Percentiles rank a stretch among this genome's conserved stretches.
phyloP scores from a whole-genome alignment of 2,329 filamentous ascomycete genomes.

The Scleromitrula shiraiana region DNA sequence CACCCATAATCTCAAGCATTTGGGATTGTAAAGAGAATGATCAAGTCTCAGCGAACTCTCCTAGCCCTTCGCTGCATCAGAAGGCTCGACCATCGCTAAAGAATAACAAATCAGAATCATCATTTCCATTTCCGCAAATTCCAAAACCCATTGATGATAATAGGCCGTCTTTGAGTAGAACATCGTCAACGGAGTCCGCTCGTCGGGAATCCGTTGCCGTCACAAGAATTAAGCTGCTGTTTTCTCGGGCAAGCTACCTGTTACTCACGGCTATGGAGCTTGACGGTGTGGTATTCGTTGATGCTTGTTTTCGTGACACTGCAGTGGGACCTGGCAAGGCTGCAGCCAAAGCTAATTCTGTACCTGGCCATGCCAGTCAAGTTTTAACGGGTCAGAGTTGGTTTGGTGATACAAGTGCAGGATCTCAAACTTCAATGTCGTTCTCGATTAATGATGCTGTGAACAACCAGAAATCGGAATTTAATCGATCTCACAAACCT shows the following conservation, averaged over 20 bases:
- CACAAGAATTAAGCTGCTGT: conserved; percentile 9
- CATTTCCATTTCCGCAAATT: background rate
- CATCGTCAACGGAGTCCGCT: background rate
- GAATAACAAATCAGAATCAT: background rate
- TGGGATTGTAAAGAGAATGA: background rate
- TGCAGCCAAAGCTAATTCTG: background rate
- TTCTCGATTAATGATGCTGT: background rate
- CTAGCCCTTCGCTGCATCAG: background rate
- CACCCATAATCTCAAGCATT: background rate
- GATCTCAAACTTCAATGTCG: background rate
- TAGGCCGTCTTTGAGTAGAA: conserved; percentile 1
- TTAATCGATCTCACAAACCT: background rate
- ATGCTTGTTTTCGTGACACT: conserved; percentile 14
- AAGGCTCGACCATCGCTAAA: background rate
- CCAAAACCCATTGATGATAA: background rate
- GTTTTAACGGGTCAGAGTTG: background rate
- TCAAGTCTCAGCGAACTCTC: background rate
- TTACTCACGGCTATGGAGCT: conserved; percentile 17
- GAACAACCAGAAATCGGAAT: background rate
- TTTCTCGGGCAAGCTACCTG: conserved; percentile 17
- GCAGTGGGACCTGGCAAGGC: conserved; percentile 1
- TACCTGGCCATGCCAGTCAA: background rate
- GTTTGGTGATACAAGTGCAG: background rate
- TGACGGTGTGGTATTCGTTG: conserved; percentile 19
- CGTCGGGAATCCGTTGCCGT: conserved; percentile 3